Percentiles rank a stretch among this genome's conserved stretches.
phyloP scores from a whole-genome alignment of 805 yeast species.

The Pichia manshurica region DNA sequence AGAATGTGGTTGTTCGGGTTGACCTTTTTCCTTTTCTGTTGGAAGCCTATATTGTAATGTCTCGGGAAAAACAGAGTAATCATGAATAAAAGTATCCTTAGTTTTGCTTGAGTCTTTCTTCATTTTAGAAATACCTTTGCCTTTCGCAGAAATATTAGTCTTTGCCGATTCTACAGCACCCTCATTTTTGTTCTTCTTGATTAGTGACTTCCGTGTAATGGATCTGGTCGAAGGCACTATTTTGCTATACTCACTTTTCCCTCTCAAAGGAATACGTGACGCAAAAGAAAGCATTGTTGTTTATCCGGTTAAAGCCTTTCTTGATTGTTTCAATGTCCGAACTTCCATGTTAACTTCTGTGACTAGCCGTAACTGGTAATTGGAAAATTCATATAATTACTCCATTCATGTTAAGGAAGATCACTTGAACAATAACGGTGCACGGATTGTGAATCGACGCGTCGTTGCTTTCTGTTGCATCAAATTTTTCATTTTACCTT shows the following conservation, averaged over 20 bases:
- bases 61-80: slow-evolving; percentile 30
- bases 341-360: too few relatives aligned
- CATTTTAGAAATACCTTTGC: slow-evolving; percentile 12
- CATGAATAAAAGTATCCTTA: slow-evolving; percentile 27
- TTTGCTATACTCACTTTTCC: not conserved
- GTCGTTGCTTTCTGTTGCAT: not conserved
- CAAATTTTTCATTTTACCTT: not conserved
- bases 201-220: slow-evolving; percentile 13
- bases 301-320: too few relatives aligned
- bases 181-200: slow-evolving; percentile 4
- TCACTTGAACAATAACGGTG: too few relatives aligned
- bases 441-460: too few relatives aligned
- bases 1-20: slow-evolving; percentile 19
- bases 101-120: slow-evolving; percentile 12
- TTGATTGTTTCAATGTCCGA: too few relatives aligned
- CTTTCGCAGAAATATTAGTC: slow-evolving; percentile 8
- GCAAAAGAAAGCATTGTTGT: too few relatives aligned
- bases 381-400: too few relatives aligned
- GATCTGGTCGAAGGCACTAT: not conserved
- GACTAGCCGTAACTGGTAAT: too few relatives aligned
- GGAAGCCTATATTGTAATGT: slow-evolving; percentile 29
- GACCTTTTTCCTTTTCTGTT: slow-evolving; percentile 16
- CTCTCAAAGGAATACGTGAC: not conserved
- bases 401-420: too few relatives aligned
- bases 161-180: slow-evolving; percentile 1